These are phyloP conservation scores for Puccinia brachypodii DNA, from an alignment of 1,284 basidiomycete genomes.

Conservation along the genomic window DNA sequence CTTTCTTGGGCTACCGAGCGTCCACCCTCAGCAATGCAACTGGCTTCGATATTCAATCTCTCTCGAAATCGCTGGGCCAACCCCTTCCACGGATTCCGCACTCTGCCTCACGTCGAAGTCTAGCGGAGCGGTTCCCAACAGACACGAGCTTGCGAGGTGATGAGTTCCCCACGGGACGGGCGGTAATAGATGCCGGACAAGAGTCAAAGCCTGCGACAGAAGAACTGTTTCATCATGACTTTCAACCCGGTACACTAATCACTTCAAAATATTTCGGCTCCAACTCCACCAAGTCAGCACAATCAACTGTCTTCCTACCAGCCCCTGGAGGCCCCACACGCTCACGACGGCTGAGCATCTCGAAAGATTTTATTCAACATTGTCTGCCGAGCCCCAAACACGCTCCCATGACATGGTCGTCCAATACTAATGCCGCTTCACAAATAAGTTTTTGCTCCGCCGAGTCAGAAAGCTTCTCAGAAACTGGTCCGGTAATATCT, in stretches of 20 bases:
- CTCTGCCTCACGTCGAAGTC: neutral
- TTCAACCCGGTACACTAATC: neutral
- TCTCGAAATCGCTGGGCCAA: neutral
- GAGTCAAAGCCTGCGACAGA: neutral
- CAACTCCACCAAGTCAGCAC: neutral
- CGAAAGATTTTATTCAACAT: neutral
- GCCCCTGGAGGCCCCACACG: neutral
- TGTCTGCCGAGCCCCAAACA: neutral
- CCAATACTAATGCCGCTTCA: neutral
- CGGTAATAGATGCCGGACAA: neutral
- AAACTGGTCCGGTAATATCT: neutral
- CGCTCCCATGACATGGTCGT: neutral
- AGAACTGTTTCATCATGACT: neutral
- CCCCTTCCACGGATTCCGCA: neutral
- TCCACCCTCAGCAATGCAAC: neutral
- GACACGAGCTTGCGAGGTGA: neutral
- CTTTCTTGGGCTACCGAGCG: neutral
- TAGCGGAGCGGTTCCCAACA: neutral
- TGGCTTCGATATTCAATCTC: neutral
- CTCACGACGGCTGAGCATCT: conserved; percentile 4
- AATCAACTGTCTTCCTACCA: neutral
- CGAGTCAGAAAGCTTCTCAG: neutral
- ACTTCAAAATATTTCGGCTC: neutral
- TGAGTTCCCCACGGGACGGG: neutral
- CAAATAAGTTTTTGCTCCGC: neutral